Percentiles rank a stretch among this genome's conserved stretches.
Conservation (phyloP, 106 monocot species). For the Narthecium ossifragum region DNA sequence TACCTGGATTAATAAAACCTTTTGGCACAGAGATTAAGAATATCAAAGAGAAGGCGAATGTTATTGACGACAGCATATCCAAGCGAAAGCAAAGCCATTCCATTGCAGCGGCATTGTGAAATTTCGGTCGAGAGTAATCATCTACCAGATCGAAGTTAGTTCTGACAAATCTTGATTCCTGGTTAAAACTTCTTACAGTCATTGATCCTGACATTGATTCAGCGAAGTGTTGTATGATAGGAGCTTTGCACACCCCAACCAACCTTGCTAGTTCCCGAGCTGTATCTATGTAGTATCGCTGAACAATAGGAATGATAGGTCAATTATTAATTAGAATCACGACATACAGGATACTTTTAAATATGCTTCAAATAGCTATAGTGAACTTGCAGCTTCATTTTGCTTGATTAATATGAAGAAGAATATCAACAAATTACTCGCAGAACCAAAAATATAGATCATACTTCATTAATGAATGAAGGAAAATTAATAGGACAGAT, state of each 20-base stretch:
- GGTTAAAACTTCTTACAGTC: slow-evolving; percentile 67
- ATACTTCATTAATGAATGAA: too few species aligned
- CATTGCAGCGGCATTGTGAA: slow-evolving; percentile 52
- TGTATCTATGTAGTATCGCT: slow-evolving; percentile 73
- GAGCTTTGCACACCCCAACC: slow-evolving; percentile 65
- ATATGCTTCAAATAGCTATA: too few species aligned
- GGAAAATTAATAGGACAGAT: too few species aligned
- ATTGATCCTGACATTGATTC: slow-evolving; percentile 63
- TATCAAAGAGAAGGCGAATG: slow-evolving; percentile 66
- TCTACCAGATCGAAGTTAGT: slow-evolving; percentile 46
- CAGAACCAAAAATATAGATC: too few species aligned
- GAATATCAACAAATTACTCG: too few species aligned
- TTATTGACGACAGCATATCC: slow-evolving; percentile 53
- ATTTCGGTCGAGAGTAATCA: slow-evolving; percentile 54
- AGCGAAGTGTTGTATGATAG: slow-evolving; percentile 81
- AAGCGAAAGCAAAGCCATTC: slow-evolving; percentile 70
- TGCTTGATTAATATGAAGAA: too few species aligned
- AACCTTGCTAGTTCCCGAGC: slow-evolving; percentile 66
- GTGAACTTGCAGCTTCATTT: too few species aligned
- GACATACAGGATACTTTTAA: too few species aligned
- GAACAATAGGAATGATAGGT: slow-evolving; percentile 10
- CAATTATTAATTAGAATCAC: too few species aligned
- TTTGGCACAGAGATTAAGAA: slow-evolving; percentile 54
- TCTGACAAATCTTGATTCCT: slow-evolving; percentile 42
- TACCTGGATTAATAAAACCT: slow-evolving; percentile 72